Percentiles rank a stretch among this genome's conserved stretches.
These are phyloP conservation scores for Hypoxylon sp. DNA, from an alignment of 2,329 filamentous ascomycete species.

Conservation along the genomic window DNA sequence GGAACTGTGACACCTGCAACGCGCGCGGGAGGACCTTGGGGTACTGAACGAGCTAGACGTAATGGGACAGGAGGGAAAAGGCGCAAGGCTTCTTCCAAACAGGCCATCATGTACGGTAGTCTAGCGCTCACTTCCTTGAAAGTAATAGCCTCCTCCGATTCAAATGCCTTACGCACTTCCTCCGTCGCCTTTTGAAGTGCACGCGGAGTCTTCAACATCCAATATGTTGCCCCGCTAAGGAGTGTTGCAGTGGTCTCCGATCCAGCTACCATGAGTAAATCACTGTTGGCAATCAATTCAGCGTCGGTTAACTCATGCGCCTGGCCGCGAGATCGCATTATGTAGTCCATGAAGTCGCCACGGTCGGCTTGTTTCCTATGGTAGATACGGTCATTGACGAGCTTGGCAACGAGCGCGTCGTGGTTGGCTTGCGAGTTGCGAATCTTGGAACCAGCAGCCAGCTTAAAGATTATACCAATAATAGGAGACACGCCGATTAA, in stretches of 20 bases:
- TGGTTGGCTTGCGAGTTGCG: conserved; percentile 52
- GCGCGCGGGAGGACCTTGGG: conserved; percentile 42
- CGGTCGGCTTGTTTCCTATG: conserved; percentile 48
- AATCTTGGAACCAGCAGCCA: conserved; percentile 46
- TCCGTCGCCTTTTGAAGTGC: conserved; percentile 46
- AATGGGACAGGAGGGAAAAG: conserved; percentile 50
- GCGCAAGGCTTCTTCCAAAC: conserved; percentile 48
- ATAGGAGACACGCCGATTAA: conserved; percentile 42
- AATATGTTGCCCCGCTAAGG: conserved; percentile 49
- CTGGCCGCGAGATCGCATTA: conserved; percentile 52
- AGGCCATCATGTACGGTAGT: conserved; percentile 49
- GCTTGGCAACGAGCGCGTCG: conserved; percentile 45
- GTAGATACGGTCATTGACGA: conserved; percentile 48
- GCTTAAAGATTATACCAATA: conserved; percentile 35
- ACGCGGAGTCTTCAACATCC: conserved; percentile 53
- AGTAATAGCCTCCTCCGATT: conserved; percentile 61
- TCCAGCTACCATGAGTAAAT: conserved; percentile 52
- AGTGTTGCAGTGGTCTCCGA: conserved; percentile 54
- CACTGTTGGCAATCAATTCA: conserved; percentile 54
- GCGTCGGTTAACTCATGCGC: conserved; percentile 51
- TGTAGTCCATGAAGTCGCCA: conserved; percentile 54
- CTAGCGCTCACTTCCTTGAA: conserved; percentile 55
- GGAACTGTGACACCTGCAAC: conserved; percentile 48
- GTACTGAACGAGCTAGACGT: conserved; percentile 44
- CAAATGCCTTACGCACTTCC: conserved; percentile 64